These are phyloP conservation scores for Trametes pubescens DNA, from an alignment of 1,284 basidiomycete species.

Conservation along the genomic window DNA sequence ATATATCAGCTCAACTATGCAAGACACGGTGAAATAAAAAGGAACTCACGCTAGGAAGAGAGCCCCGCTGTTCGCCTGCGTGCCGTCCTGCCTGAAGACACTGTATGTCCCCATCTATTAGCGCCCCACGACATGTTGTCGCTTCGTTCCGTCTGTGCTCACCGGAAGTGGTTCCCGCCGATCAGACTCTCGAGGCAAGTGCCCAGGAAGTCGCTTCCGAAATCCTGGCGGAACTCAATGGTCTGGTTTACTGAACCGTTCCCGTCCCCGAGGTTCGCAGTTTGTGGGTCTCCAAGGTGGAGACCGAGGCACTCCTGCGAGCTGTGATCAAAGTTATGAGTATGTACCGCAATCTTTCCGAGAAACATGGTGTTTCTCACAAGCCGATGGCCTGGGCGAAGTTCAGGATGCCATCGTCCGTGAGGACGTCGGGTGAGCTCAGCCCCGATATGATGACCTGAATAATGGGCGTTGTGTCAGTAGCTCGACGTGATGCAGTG, in stretches of 20 bases:
- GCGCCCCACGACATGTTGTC: neutral
- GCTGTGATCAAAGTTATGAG: slow-evolving; percentile 42
- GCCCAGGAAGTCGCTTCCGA: slow-evolving; percentile 59
- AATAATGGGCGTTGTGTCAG: neutral
- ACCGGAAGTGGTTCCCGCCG: slow-evolving; percentile 73
- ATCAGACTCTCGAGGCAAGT: slow-evolving; percentile 66
- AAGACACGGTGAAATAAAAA: neutral
- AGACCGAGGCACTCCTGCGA: slow-evolving; percentile 75
- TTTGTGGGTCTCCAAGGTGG: slow-evolving; percentile 65
- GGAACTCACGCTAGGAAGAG: slow-evolving; percentile 70
- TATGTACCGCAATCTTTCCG: neutral
- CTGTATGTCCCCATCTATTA: slow-evolving; percentile 43
- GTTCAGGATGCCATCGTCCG: slow-evolving; percentile 63
- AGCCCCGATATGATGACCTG: slow-evolving; percentile 63
- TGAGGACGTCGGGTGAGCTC: slow-evolving; percentile 72
- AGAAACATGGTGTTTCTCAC: slow-evolving; percentile 44
- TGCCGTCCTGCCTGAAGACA: slow-evolving; percentile 76
- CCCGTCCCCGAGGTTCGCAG: slow-evolving; percentile 76
- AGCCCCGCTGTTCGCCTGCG: slow-evolving; percentile 59
- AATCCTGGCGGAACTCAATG: slow-evolving; percentile 70
- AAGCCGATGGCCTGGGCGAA: slow-evolving; percentile 68
- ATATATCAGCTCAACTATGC: neutral
- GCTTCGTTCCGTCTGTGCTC: neutral
- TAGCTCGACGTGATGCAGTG: neutral
- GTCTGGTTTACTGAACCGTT: slow-evolving; percentile 59